Conservation (phyloP, 129 eudicot genomes). For the Pittosporum tobira region DNA sequence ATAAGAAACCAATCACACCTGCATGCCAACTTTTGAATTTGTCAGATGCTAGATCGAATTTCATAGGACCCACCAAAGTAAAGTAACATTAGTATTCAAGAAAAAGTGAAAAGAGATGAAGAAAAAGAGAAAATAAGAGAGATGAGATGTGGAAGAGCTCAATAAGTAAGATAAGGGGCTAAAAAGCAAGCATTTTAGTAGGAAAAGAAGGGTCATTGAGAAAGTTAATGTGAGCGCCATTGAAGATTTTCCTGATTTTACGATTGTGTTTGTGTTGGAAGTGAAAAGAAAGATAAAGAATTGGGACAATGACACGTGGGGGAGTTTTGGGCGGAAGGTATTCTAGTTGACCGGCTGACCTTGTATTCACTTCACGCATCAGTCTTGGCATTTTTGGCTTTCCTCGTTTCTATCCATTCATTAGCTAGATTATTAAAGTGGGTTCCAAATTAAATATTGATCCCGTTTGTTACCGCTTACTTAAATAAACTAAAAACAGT, state of each 20-base stretch:
- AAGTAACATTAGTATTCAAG: neutral
- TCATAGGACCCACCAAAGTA: slow-evolving; percentile 4
- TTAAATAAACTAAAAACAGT: no score
- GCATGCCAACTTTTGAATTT: slow-evolving; percentile 29
- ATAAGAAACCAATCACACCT: slow-evolving; percentile 30
- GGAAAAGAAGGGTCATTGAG: slow-evolving; percentile 38
- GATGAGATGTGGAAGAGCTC: slow-evolving; percentile 3
- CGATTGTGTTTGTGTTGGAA: slow-evolving; percentile 13
- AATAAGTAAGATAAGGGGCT: slow-evolving; percentile 19
- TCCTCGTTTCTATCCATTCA: no score
- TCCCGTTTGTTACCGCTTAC: no score
- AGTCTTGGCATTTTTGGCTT: neutral
- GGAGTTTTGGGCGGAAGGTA: neutral
- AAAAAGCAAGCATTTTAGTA: slow-evolving; percentile 26
- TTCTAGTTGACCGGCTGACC: slow-evolving; percentile 15
- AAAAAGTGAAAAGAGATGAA: slow-evolving; percentile 4
- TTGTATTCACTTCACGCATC: neutral
- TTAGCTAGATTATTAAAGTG: no score
- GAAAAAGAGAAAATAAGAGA: slow-evolving; percentile 5
- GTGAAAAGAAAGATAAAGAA: neutral
- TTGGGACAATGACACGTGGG: slow-evolving; percentile 22
- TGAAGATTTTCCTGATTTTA: slow-evolving; percentile 18
- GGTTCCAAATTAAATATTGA: no score
- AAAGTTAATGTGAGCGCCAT: slow-evolving; percentile 3
- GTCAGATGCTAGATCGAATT: neutral